Evolutionary conservation across 352 stramenopile genomes (phyloP).

Genomic region (Pythium utonaiense): DNA sequence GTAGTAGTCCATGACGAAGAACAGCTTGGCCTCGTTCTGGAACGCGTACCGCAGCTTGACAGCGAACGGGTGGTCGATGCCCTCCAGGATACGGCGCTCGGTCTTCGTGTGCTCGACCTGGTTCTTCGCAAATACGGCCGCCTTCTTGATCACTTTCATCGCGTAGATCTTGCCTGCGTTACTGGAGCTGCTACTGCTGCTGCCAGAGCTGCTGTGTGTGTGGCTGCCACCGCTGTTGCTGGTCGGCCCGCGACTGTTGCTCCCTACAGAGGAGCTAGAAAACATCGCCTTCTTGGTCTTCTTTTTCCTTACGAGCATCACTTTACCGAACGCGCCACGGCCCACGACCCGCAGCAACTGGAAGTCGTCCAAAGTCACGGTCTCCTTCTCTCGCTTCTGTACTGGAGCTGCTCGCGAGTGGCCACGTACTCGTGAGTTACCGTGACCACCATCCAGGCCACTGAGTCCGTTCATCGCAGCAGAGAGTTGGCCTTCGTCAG

Average conservation of each 20-base stretch:
- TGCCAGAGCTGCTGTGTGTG: background rate
- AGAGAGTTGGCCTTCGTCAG: conserved; percentile 1
- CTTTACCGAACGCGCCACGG: conserved; percentile 95
- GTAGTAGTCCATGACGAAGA: conserved; percentile 90
- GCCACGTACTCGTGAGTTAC: conserved; percentile 16
- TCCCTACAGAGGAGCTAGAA: background rate
- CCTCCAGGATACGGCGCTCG: conserved; percentile 83
- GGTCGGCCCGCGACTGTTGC: background rate
- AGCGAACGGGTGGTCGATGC: conserved; percentile 84
- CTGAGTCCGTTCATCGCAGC: conserved; percentile 4
- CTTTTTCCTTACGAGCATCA: conserved; percentile 85
- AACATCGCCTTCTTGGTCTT: conserved; percentile 8
- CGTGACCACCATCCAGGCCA: background rate
- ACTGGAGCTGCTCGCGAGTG: conserved; percentile 15
- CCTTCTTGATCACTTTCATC: conserved; percentile 93
- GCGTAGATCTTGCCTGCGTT: conserved; percentile 66
- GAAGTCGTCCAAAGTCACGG: conserved; percentile 92
- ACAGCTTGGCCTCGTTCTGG: conserved; percentile 81
- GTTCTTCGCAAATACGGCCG: conserved; percentile 81
- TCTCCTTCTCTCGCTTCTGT: conserved; percentile 35
- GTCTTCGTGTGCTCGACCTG: conserved; percentile 92
- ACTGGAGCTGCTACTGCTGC: background rate
- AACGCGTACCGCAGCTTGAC: conserved; percentile 86
- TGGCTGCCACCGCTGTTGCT: background rate
- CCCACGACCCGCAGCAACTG: conserved; percentile 97